Conservation (phyloP, 1,284 basidiomycete species). For the Leccinum subfulvum region DNA sequence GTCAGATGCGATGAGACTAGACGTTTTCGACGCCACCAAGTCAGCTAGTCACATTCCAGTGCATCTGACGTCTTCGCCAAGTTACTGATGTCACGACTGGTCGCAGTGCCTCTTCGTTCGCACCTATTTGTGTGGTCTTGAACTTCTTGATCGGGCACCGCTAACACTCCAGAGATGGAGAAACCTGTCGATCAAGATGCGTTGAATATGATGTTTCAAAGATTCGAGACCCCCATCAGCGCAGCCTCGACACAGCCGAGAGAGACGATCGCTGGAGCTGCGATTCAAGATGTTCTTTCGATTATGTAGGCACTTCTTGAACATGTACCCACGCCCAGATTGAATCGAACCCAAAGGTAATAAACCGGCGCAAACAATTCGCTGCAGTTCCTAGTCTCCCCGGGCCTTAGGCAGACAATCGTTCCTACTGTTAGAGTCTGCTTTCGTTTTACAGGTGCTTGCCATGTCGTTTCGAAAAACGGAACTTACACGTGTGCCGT, state of each 20-base stretch:
- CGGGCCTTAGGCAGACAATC: too few relatives aligned
- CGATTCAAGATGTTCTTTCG: not conserved
- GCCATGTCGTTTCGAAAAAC: too few relatives aligned
- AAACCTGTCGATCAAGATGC: not conserved
- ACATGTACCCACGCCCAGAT: not conserved
- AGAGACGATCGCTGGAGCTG: not conserved
- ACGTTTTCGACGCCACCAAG: not conserved
- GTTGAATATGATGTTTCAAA: not conserved
- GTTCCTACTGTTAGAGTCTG: too few relatives aligned
- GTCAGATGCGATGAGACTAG: constrained; percentile 1
- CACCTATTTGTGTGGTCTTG: not conserved
- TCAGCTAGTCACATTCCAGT: not conserved
- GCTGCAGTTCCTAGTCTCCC: not conserved
- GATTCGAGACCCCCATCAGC: not conserved
- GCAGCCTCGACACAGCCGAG: not conserved
- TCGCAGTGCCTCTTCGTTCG: not conserved
- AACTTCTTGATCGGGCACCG: not conserved
- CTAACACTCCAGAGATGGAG: not conserved
- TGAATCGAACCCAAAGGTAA: not conserved
- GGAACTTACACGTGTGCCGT: too few relatives aligned
- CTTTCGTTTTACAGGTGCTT: too few relatives aligned
- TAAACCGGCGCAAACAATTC: not conserved
- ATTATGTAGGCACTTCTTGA: not conserved
- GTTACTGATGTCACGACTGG: not conserved
- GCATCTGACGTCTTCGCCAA: not conserved